Base-by-base conservation (phyloP, 176 grass and related monocot genomes). In the Guadua angustifolia region DNA sequence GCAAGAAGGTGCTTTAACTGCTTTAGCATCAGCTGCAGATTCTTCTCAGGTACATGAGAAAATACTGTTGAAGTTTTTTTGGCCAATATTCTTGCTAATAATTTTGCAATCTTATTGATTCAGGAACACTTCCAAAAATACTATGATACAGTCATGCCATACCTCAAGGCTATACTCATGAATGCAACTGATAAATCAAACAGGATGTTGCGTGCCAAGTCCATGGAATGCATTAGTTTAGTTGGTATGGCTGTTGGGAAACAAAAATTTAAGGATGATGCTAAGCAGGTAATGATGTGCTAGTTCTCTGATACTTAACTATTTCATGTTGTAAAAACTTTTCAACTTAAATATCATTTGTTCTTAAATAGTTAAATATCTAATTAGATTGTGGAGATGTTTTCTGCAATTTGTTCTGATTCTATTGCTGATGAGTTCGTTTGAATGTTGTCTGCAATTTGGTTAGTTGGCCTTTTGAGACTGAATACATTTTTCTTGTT, bases 181-280 rank as follows among this genome's bases (percentile, higher is more conserved):
- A 98, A 98, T 90, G 93, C 96, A 83, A 95, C 96, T 77, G 93
- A 98, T 82, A 98, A 98, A 85, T 95, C 91, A 51, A 98, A 92
- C 59, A 88, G 93, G 84, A 98, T 98, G 96, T 82, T 98, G 66
- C 93, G 96, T 80, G 96, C 96, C 49, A 98, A 95, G 88, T 95
- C 96, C 21, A 98, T 98, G 96, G 96, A 98, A 78, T 98, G 96
- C 86, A 98, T 98, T 74, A 98, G 96, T 89, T 98, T 98, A 90
- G 88, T 95, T 83, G 96, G 96, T 61, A 98, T 98, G 96, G 96
- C 96, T 35, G 96, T 98, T 71, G 96, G 95, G 61, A 95, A 98
- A 82, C 91, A 95, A 33, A 98, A 98, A 55, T 98, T 98, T 84
- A 94, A 92, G 60, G 93, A 92, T 15, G 96, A 98, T 71, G 96